Base-by-base conservation (phyloP, 2,329 filamentous ascomycete genomes). In the Fusarium sacchari region DNA sequence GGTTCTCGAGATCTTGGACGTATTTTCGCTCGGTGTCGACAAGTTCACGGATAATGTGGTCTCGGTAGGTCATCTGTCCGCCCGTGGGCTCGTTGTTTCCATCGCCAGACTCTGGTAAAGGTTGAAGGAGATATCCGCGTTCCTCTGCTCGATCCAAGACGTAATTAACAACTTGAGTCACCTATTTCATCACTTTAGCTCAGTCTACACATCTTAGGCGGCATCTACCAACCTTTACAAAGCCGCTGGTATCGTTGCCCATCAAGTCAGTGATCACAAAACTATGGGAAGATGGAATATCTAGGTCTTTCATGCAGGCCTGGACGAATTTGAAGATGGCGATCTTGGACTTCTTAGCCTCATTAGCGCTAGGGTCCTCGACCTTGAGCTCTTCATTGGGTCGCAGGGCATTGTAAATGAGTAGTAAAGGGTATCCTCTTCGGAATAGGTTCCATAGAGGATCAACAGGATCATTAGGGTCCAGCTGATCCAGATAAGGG, bases 1-100 rank as follows among this genome's bases (percentile, higher is more conserved):
- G 83, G 76, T 97, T 96, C 81, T 98, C 96, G 60, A 99, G 85
- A 84, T 99, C 96, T 81, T 98, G 95, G 8, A 98, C 96, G 77
- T 99, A 99, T 83, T 98, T 98, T 71, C 96, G 92, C 83, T 99
- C 96, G 4, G 96, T 98, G 77, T 96, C 94, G 63, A 99, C 93
- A 52, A 99, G 85, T 83, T 99, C 96, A 79, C 93, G 91, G 47
- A 99, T 90, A 69, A 98, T 94, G 81, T 98, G 93, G 78, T 98
- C 94, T 74, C 95, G 86, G 75, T 92, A 91, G 73, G 87, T 91
- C 86, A 92, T 92, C 80, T 94, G 89, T 4, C 90, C 90, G 63
- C 91, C 89, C 53, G 92, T 86, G 11, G 63, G 68, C 7, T 92
- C 86, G 9, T 63, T 74, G 5, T 26, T 49, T 59, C 87, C 86